Evolutionary conservation across 1,284 basidiomycete genomes (phyloP), one percentile per base, ranked within the genome.

Genomic region (Porogramme epimiltina): DNA sequence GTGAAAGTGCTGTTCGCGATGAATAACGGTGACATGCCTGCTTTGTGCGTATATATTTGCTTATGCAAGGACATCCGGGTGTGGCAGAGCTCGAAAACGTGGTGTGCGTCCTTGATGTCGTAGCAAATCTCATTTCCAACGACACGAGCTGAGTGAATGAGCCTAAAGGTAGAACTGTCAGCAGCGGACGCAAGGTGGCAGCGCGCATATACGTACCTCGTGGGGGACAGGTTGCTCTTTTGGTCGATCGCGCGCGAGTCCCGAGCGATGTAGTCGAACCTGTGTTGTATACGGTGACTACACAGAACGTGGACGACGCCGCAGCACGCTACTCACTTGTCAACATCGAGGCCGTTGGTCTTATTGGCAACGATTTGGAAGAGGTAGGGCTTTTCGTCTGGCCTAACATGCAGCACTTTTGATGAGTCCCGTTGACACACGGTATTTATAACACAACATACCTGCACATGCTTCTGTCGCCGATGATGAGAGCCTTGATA

Each of bases 361-460:
- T 81, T 80, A 69, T 92, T 92, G 0, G 85, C 84, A 2, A 92
- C 87, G 44, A 92, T 91, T 52, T 92, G 86, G 61, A 81, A 84
- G 31, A 83, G 56, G 58, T 79, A 83, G n/a, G 61, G 64, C 60
- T 76, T 71, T 48, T 79, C 80, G n/a, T 49, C 19, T 16, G 46
- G 53, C 19, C 47, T 52, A 25, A 15, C n/a, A 37, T 18, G 34
- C 6, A 9, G 34, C 28, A 15, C 28, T 8, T 31, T 15, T 8
- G 28, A 8, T 8, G 28, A 31, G 28, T 31, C 8, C 28, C 8
- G n/a, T 15, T 18, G 34, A 5, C 34, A 18, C 9, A 13, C n/a
- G 13, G 34, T 9, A 9, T 37, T 37, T n/a, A 6, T 13, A 5
- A 37, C 28, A 31, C 33, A n/a, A 71, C 75, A 42, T 41, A 81